Conservation (phyloP, 78 protist genomes). For the slime mould (Dictyostelium discoideum) region DNA sequence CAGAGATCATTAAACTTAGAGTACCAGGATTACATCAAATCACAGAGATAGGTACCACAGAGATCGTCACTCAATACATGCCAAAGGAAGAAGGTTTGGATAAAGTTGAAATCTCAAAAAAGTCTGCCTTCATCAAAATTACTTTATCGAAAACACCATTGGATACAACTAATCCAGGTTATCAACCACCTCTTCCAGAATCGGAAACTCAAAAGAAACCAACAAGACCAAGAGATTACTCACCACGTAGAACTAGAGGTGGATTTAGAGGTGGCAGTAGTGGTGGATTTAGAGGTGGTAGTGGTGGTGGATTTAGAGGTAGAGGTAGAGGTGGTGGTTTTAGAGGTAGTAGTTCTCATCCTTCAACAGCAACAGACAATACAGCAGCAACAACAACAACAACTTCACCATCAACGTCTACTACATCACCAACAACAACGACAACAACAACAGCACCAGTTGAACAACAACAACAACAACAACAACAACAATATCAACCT, state of each 20-base stretch:
- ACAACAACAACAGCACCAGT: background rate
- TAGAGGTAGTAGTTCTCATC: slow-evolving; percentile 8
- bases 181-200: slow-evolving; percentile 58
- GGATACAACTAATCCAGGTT: slow-evolving; percentile 54
- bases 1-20: slow-evolving; percentile 63
- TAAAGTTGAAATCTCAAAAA: slow-evolving; percentile 47
- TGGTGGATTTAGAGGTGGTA: slow-evolving; percentile 38
- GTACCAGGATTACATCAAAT: slow-evolving; percentile 56
- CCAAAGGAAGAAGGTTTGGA: slow-evolving; percentile 81
- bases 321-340: slow-evolving; percentile 35
- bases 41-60: slow-evolving; percentile 64
- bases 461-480: background rate
- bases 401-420: background rate
- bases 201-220: background rate
- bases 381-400: background rate
- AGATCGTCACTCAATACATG: slow-evolving; percentile 35
- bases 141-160: slow-evolving; percentile 31
- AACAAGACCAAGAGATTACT: slow-evolving; percentile 8
- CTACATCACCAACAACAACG: background rate
- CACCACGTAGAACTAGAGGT: background rate
- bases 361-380: background rate
- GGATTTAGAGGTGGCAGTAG: background rate
- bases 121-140: slow-evolving; percentile 54
- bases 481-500: background rate
- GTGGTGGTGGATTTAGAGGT: slow-evolving; percentile 27